Evolutionary conservation across 768 basidiomycete species (phyloP).

Genomic region (Lactifluus hygrophoroides): DNA sequence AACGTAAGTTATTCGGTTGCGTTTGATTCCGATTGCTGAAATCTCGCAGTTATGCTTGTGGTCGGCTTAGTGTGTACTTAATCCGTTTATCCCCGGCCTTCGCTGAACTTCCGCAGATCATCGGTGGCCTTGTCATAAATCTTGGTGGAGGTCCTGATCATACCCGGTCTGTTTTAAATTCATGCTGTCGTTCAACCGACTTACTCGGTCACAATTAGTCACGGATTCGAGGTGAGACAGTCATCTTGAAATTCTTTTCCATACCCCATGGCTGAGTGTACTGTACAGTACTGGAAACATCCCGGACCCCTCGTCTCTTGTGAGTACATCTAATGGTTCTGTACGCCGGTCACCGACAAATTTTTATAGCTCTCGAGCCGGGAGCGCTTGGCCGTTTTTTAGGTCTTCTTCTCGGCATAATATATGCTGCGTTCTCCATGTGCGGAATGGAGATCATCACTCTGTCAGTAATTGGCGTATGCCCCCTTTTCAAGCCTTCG

Average conservation of each 20-base stretch:
- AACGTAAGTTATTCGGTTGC: slow-evolving; percentile 6
- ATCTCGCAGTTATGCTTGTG: slow-evolving; percentile 18
- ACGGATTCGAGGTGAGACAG: slow-evolving; percentile 15
- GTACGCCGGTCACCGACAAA: neutral
- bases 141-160: slow-evolving; percentile 20
- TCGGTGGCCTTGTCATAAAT: slow-evolving; percentile 17
- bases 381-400: slow-evolving; percentile 17
- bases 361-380: slow-evolving; percentile 14
- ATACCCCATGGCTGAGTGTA: neutral
- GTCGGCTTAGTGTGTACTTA: slow-evolving; percentile 13
- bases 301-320: slow-evolving; percentile 18
- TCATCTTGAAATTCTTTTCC: neutral
- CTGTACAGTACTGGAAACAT: slow-evolving; percentile 15
- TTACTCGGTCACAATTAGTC: slow-evolving; percentile 1
- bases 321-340: neutral
- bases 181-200: neutral
- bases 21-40: neutral
- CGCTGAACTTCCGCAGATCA: slow-evolving; percentile 7
- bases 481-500: too few relatives aligned
- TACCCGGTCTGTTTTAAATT: slow-evolving; percentile 5
- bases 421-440: slow-evolving; percentile 18
- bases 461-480: slow-evolving; percentile 2
- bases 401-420: slow-evolving; percentile 17
- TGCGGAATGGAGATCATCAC: slow-evolving; percentile 20
- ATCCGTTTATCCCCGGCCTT: neutral